Base-by-base conservation (phyloP, 176 grass and related monocot species). In the Coix lacrymajobi region DNA sequence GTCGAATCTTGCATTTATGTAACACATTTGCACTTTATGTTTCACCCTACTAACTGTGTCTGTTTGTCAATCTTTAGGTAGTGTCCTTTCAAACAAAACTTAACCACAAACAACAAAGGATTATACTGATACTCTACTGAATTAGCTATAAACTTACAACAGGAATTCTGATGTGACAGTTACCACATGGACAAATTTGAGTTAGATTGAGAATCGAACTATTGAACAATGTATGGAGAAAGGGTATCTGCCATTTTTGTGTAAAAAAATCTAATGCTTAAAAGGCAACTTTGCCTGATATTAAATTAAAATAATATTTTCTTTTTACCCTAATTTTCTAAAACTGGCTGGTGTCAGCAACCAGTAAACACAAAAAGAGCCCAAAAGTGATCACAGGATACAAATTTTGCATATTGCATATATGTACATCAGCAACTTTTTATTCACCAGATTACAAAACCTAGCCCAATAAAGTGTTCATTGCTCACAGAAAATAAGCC, bases 391-490 rank as follows among this genome's bases (percentile, higher is more conserved):
- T 44, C 11, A 83, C 56, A 44, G 33, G 19, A 31, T 63, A 81
- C 22, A 29, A 75, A 87, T 40, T 16, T 46, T 81, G 28, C 71
- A 75, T 60, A 24, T 65, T 56, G n/a, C 52, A 70, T 70, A 43
- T 61, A 48, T n/a, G 37, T 60, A 57, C 11, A 20, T 11, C 36
- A 26, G 48, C 22, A 46, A 58, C 48, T 62, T 52, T 38, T 60
- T 62, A 24, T 76, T 40, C 40, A 22, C 69, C 66, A 63, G 29
- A 61, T 69, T 67, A 56, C 46, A 58, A 64, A 73, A 84, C 33
- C 15, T 17, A 75, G 79, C 45, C 63, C 44, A 36, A 56, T 68
- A 77, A 66, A 84, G 69, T 46, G 32, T 24, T 61, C 38, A 69
- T 22, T 20, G 33, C 24, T 75, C 69, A 69, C 8, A 80, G 62